Percentiles rank a stretch among this genome's conserved stretches.
phyloP scores from a whole-genome alignment of 305 asterid genomes.

The Fraxinus xanthoxyloides region DNA sequence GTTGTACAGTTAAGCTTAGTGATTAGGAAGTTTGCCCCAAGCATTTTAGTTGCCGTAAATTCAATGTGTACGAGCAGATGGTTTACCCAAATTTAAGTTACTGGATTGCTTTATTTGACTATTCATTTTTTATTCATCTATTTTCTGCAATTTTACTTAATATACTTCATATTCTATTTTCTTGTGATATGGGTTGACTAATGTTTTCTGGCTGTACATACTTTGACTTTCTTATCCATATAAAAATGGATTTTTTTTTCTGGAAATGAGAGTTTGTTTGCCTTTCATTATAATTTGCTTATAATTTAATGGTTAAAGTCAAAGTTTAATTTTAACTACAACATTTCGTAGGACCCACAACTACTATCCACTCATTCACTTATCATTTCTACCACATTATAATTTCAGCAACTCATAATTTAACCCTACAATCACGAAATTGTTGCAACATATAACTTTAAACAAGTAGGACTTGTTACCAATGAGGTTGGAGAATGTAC shows the following conservation, averaged over 20 bases:
- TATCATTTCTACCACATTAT: background rate
- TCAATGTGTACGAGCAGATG: background rate
- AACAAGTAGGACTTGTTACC: background rate
- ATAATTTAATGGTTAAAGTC: background rate
- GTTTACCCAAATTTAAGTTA: background rate
- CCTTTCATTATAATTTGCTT: background rate
- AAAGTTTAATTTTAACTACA: background rate
- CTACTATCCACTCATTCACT: background rate
- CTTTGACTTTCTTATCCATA: background rate
- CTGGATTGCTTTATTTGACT: background rate
- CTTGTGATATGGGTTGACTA: background rate
- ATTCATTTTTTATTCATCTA: background rate
- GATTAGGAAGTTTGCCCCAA: background rate
- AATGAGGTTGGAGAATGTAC: background rate
- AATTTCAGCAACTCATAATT: background rate
- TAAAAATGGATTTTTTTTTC: background rate
- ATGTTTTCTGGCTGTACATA: background rate
- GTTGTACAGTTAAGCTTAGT: slow-evolving; percentile 1
- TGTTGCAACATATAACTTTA: background rate
- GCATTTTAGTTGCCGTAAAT: background rate
- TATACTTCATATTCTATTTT: background rate
- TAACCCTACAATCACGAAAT: background rate
- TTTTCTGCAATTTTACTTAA: background rate
- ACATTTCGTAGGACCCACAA: background rate
- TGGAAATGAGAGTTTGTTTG: background rate